Percentiles rank a stretch among this genome's conserved stretches.
Evolutionary conservation across 2,329 filamentous ascomycete species (phyloP).

Genomic region (Aspergillus thermomutatus): DNA sequence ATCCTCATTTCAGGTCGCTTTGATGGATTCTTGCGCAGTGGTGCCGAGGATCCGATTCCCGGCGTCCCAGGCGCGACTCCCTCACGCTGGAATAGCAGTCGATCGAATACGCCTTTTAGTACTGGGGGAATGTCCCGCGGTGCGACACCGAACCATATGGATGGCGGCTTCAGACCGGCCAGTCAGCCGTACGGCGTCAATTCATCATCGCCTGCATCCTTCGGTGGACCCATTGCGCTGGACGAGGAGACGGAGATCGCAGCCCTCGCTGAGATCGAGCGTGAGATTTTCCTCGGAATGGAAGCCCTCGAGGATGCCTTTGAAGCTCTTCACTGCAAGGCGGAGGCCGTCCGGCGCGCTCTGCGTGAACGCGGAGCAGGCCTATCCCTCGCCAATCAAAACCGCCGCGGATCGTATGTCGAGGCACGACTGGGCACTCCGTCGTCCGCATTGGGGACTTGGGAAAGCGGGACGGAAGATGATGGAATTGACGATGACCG

Average conservation of each 20-base stretch:
- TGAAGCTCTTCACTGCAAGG: conserved; percentile 81
- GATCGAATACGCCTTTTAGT: conserved; percentile 32
- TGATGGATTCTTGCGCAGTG: conserved; percentile 92
- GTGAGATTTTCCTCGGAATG: conserved; percentile 92
- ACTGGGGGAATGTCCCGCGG: conserved; percentile 32
- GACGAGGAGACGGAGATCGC: conserved; percentile 94
- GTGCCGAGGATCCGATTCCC: conserved; percentile 61
- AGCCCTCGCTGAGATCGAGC: conserved; percentile 83
- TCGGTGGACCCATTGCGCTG: conserved; percentile 74
- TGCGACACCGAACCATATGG: conserved; percentile 32
- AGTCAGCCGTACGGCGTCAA: conserved; percentile 37
- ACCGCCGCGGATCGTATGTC: conserved; percentile 40
- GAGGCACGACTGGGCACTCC: conserved; percentile 43
- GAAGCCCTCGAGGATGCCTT: conserved; percentile 92
- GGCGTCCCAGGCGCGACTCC: conserved; percentile 21
- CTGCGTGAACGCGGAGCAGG: conserved; percentile 81
- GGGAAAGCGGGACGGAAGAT: conserved; percentile 43
- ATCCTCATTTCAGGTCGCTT: conserved; percentile 91
- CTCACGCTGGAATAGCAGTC: conserved; percentile 38
- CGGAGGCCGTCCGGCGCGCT: conserved; percentile 73
- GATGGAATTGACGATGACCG: conserved; percentile 44
- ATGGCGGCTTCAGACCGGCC: conserved; percentile 41
- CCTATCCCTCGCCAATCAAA: conserved; percentile 52
- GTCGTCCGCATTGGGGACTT: conserved; percentile 31
- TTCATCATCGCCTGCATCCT: conserved; percentile 55